A percentile compares a stretch with the other conserved stretches of the same genome.
Conservation (phyloP, 352 stramenopile species). For the Pythium oligandrum region DNA sequence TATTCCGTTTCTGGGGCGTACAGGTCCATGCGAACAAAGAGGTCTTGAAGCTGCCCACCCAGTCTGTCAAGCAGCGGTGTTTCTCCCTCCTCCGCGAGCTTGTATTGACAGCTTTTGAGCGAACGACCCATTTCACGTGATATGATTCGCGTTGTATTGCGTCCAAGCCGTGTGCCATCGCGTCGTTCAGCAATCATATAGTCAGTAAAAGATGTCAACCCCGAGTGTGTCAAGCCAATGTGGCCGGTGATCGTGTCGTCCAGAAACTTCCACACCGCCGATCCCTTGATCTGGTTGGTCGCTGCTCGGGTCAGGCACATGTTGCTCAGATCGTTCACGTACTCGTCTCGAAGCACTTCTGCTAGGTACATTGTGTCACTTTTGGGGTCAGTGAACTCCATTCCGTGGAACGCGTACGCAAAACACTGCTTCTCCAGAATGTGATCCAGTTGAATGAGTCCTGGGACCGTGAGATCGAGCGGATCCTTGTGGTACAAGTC, state of each 20-base stretch:
- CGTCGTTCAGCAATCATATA: slow-evolving; percentile 26
- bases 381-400: slow-evolving; percentile 14
- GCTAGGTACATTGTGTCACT: slow-evolving; percentile 19
- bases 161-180: slow-evolving; percentile 19
- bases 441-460: slow-evolving; percentile 31
- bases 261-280: slow-evolving; percentile 33
- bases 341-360: slow-evolving; percentile 20
- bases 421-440: slow-evolving; percentile 49
- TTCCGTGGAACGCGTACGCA: slow-evolving; percentile 25
- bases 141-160: slow-evolving; percentile 23
- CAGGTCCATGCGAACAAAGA: slow-evolving; percentile 37
- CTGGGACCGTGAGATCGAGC: slow-evolving; percentile 22
- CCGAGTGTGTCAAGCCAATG: slow-evolving; percentile 1
- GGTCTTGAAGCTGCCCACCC: slow-evolving; percentile 23
- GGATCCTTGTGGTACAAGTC: slow-evolving; percentile 37
- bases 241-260: slow-evolving; percentile 37
- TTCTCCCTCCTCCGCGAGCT: slow-evolving; percentile 20
- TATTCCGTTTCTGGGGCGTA: not conserved
- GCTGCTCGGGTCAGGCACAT: slow-evolving; percentile 35
- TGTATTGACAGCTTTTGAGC: slow-evolving; percentile 23
- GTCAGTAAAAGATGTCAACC: slow-evolving; percentile 17
- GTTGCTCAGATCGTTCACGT: slow-evolving; percentile 31
- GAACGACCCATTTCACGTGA: slow-evolving; percentile 26
- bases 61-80: slow-evolving; percentile 19
- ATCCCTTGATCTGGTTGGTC: slow-evolving; percentile 40